Percentiles rank a stretch among this genome's conserved stretches.
Conservation (phyloP, 1,139 yeast species). For the Candida pseudocylindracea region DNA sequence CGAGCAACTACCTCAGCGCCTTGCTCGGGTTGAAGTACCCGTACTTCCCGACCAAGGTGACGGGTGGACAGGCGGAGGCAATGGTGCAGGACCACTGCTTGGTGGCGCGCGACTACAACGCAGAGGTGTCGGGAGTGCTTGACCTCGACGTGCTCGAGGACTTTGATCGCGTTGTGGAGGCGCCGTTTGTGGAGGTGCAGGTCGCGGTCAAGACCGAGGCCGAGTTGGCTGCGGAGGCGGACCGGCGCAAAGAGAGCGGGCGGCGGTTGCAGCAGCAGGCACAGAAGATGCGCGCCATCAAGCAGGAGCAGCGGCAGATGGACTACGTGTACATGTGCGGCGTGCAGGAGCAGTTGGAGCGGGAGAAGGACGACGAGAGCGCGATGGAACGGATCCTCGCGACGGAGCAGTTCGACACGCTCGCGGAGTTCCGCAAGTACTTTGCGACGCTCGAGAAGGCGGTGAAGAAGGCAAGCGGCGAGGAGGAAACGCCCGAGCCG, state of each 20-base stretch:
- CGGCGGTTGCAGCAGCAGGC: slow-evolving; percentile 85
- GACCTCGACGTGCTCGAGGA: slow-evolving; percentile 40
- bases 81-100: slow-evolving; percentile 63
- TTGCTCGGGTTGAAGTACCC: slow-evolving; percentile 73
- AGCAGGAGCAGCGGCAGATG: slow-evolving; percentile 56
- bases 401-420: slow-evolving; percentile 61
- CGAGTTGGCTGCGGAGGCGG: slow-evolving; percentile 56
- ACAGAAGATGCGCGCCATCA: slow-evolving; percentile 60
- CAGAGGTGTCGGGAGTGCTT: slow-evolving; percentile 34
- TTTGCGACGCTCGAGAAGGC: slow-evolving; percentile 44
- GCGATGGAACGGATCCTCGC: slow-evolving; percentile 26
- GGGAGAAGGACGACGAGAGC: slow-evolving; percentile 13
- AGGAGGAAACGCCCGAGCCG: slow-evolving; percentile 18
- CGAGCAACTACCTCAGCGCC: slow-evolving; percentile 38
- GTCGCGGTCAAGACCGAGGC: slow-evolving; percentile 56
- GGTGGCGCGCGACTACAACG: slow-evolving; percentile 42
- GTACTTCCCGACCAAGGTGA: slow-evolving; percentile 59
- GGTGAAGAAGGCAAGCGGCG: slow-evolving; percentile 40
- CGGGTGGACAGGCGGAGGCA: slow-evolving; percentile 37
- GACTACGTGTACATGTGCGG: slow-evolving; percentile 53
- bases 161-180: slow-evolving; percentile 60
- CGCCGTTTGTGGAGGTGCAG: slow-evolving; percentile 37
- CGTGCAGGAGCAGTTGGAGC: slow-evolving; percentile 14
- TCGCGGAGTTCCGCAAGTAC: slow-evolving; percentile 49
- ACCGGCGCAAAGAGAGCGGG: slow-evolving; percentile 71